Conservation (phyloP, 495 filamentous ascomycete genomes). For the Penicillium dipodomyicola region DNA sequence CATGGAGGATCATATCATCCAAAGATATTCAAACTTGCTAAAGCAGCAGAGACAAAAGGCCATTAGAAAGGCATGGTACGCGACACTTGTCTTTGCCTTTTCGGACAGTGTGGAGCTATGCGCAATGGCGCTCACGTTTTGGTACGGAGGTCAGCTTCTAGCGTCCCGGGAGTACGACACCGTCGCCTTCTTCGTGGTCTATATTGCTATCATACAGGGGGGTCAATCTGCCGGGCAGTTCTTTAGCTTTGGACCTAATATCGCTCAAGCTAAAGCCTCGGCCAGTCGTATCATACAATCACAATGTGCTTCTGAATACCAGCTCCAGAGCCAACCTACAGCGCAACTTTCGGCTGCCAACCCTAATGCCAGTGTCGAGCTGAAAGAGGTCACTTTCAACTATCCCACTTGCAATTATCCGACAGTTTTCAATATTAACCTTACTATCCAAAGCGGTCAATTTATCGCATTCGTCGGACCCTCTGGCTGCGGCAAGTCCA, state of each 20-base stretch:
- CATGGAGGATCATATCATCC: slow-evolving; percentile 49
- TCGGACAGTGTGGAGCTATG: slow-evolving; percentile 49
- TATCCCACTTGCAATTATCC: slow-evolving; percentile 54
- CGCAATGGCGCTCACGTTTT: slow-evolving; percentile 57
- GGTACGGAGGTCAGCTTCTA: slow-evolving; percentile 58
- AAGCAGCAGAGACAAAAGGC: slow-evolving; percentile 50
- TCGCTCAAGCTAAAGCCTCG: slow-evolving; percentile 56
- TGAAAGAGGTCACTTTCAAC: slow-evolving; percentile 56
- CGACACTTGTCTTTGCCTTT: slow-evolving; percentile 37
- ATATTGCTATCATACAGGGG: slow-evolving; percentile 57
- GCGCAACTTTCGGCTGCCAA: too few species aligned
- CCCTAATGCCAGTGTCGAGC: slow-evolving; percentile 16
- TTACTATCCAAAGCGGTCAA: slow-evolving; percentile 58
- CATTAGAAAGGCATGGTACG: slow-evolving; percentile 50
- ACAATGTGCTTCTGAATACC: too few species aligned
- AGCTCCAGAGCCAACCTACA: too few species aligned
- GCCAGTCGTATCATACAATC: slow-evolving; percentile 46
- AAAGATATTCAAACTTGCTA: slow-evolving; percentile 49
- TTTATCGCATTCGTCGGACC: slow-evolving; percentile 69
- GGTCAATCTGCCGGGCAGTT: slow-evolving; percentile 54
- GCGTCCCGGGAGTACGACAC: slow-evolving; percentile 49
- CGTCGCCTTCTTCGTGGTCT: slow-evolving; percentile 56
- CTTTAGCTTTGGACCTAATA: slow-evolving; percentile 48
- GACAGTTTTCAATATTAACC: slow-evolving; percentile 44
- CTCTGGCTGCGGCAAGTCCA: slow-evolving; percentile 71